Base-by-base conservation (phyloP, 23 red algal genomes). In the Gracilaria vermiculophylla region DNA sequence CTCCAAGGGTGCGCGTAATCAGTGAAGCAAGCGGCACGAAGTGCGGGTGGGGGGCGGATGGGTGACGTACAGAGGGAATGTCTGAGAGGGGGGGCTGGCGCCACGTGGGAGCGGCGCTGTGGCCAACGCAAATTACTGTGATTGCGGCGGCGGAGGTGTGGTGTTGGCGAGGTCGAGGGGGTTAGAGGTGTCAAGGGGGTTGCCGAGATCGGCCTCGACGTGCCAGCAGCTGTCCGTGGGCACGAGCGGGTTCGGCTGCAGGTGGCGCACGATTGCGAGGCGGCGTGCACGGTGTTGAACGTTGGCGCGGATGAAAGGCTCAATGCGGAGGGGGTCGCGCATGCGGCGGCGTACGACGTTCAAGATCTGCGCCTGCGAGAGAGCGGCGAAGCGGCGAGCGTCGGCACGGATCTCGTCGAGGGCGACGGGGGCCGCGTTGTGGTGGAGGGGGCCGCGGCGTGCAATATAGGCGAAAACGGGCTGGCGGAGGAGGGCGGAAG, bases 381-480 rank as follows among this genome's bases (percentile, higher is more conserved):
- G 36, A 15, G 32, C 37, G 0, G 0, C n/a, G 2, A 73, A 73
- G 10, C 1, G 19, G 39, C 67, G 36, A 7, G 6, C 12, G 4
- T 2, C 0, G 37, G 67, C 67, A 8, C 7, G 0, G 3, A 73
- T 73, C 36, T 73, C 67, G 7, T 36, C 23, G 0, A 73, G 20
- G 20, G 67, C 67, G 2, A 73, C 67, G 10, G 67, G 67, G 17
- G 4, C 15, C 10, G 37, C 67, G 67, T 73, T 4, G 37, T 47
- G 5, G 40, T 32, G 56, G 5, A 82, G 28, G 35, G 78, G 78
- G 21, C 78, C 78, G 60, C 3, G 5, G 8, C 60, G 17, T 27
- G 78, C 78, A 5, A 82, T 55, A 32, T 82, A 82, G 13, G 56
- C 78, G 28, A 24, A 82, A 12, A 82, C 55, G 28, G 27, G 58